These are phyloP conservation scores for Suillus paluster DNA, from an alignment of 768 basidiomycete species.

Conservation along the genomic window DNA sequence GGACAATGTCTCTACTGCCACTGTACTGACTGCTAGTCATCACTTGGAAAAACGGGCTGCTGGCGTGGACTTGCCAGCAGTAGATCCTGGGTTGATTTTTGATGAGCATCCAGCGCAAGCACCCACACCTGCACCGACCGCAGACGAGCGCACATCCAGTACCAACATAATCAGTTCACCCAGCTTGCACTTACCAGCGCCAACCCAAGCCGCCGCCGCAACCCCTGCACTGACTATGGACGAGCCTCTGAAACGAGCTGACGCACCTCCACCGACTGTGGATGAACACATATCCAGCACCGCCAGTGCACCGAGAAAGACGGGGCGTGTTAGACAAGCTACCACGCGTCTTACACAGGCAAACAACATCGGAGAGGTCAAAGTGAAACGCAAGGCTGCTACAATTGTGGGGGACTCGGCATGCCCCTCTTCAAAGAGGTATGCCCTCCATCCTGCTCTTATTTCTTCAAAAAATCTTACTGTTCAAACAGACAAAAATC, in stretches of 20 bases:
- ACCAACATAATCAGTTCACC: background rate
- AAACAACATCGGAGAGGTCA: background rate
- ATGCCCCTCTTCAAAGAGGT: no score
- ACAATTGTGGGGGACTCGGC: background rate
- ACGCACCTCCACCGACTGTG: background rate
- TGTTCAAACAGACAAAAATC: no score
- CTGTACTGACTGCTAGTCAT: no score
- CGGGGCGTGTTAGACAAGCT: background rate
- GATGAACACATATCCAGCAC: background rate
- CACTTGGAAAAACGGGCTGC: no score
- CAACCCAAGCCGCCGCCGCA: background rate
- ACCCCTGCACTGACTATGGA: no score
- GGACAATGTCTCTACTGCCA: no score
- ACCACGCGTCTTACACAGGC: background rate
- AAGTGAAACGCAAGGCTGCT: background rate
- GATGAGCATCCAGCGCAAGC: background rate
- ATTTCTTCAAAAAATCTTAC: no score
- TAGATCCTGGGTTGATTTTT: no score
- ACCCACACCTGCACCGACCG: no score
- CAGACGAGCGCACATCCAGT: background rate
- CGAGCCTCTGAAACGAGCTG: background rate
- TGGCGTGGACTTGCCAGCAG: no score
- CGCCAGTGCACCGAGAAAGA: background rate
- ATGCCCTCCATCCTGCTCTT: no score
- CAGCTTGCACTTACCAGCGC: background rate